Percentiles rank a stretch among this genome's conserved stretches.
These are phyloP conservation scores for Cryptosporidium sp. DNA, from an alignment of 169 alveolate species.

Conservation along the genomic window DNA sequence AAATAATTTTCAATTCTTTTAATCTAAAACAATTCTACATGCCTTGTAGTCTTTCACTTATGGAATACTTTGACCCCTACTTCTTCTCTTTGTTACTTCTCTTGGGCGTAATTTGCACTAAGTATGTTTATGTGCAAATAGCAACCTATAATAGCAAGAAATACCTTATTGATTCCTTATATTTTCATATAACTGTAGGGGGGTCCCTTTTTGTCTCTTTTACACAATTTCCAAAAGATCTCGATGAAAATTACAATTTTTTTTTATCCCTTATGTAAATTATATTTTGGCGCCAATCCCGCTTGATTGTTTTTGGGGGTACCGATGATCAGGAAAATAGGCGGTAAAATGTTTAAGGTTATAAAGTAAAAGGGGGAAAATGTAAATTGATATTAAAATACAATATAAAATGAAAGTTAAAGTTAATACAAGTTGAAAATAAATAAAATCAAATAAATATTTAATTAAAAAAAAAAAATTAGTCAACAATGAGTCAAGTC, in stretches of 20 bases:
- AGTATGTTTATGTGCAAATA: neutral
- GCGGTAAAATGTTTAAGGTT: neutral
- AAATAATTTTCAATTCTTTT: neutral
- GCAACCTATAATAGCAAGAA: neutral
- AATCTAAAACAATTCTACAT: neutral
- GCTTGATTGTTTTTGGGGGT: neutral
- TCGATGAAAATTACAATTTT: neutral
- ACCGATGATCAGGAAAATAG: neutral
- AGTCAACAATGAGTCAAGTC: neutral
- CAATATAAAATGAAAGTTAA: neutral
- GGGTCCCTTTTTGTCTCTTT: neutral
- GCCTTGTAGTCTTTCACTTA: neutral
- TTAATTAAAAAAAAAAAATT: neutral
- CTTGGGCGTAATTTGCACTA: neutral
- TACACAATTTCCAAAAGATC: slow-evolving; percentile 9
- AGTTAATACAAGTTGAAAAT: neutral
- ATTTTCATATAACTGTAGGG: neutral
- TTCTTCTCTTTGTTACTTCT: neutral
- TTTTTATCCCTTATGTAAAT: neutral
- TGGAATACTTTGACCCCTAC: neutral
- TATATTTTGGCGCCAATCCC: neutral
- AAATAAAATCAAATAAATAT: neutral
- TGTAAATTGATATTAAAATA: too few species aligned
- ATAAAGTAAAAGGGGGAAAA: neutral
- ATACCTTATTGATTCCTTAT: neutral